Percentiles rank a stretch among this genome's conserved stretches.
Evolutionary conservation across 2,329 filamentous ascomycete genomes (phyloP).

Genomic region (Cytospora chrysosperma): DNA sequence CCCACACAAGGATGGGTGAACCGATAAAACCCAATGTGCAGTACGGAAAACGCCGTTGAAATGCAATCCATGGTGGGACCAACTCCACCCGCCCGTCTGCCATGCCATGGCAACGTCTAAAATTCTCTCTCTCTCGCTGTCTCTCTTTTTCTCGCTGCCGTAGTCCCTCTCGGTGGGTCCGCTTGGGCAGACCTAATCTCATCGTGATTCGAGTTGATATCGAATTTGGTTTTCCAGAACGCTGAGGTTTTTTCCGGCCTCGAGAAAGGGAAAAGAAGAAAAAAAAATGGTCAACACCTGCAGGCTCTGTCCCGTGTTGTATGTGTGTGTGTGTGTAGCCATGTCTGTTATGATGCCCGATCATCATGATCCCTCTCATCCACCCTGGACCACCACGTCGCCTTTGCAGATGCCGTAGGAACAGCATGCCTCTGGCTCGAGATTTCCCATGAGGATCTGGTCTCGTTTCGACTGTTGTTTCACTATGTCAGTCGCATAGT

Average conservation of each 20-base stretch:
- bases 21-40: conserved; percentile 2
- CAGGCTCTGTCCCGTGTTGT: neutral
- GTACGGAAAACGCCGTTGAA: conserved; percentile 13
- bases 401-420: conserved; percentile 25
- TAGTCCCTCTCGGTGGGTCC: conserved; percentile 4
- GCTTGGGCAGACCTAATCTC: neutral
- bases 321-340: no score
- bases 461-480: conserved; percentile 19
- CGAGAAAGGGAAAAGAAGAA: neutral
- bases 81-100: conserved; percentile 1
- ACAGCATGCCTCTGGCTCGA: conserved; percentile 23
- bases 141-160: neutral
- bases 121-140: conserved; percentile 1
- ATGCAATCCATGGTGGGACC: conserved; percentile 11
- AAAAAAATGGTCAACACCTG: neutral
- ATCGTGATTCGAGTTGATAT: neutral
- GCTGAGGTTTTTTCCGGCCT: neutral
- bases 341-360: neutral
- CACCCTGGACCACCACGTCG: conserved; percentile 23
- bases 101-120: conserved; percentile 10
- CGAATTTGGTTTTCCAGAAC: neutral
- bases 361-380: conserved; percentile 1
- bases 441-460: conserved; percentile 19
- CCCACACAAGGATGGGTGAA: conserved; percentile 9
- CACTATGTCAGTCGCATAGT: neutral